Evolutionary conservation across 352 stramenopile genomes (phyloP).

Genomic region (Globisporangium cederbergense): DNA sequence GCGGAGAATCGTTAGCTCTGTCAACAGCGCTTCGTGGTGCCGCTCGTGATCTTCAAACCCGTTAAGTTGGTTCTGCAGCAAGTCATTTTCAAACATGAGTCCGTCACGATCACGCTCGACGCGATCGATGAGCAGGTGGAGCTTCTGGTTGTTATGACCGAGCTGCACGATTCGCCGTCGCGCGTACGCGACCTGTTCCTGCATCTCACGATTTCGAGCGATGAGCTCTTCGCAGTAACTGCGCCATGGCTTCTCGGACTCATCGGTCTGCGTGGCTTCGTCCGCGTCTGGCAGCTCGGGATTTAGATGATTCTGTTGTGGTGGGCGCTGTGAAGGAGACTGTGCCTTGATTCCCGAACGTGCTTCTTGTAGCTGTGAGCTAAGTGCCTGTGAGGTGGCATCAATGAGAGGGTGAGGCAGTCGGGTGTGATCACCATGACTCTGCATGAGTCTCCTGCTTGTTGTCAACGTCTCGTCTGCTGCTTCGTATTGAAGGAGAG

Average conservation of each 20-base stretch:
- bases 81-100: constrained; percentile 78
- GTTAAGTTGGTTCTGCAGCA: constrained; percentile 71
- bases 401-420: background rate
- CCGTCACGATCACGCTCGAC: constrained; percentile 81
- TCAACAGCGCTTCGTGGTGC: constrained; percentile 65
- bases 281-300: background rate
- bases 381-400: background rate
- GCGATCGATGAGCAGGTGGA: constrained; percentile 79
- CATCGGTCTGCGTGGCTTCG: constrained; percentile 13
- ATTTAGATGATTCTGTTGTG: background rate
- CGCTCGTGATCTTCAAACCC: constrained; percentile 64
- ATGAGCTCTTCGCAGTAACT: constrained; percentile 75
- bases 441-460: background rate
- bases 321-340: background rate
- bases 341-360: background rate
- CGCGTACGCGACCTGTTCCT: constrained; percentile 66
- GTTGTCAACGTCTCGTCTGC: constrained; percentile 8
- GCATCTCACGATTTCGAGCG: constrained; percentile 68
- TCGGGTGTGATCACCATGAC: background rate
- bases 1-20: constrained; percentile 47
- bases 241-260: constrained; percentile 51
- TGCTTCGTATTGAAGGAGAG: constrained; percentile 25
- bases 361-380: background rate
- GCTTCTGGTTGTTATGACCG: constrained; percentile 79
- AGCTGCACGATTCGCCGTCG: constrained; percentile 61